Percentiles rank a stretch among this genome's conserved stretches.
Evolutionary conservation across 2,329 filamentous ascomycete genomes (phyloP).

Genomic region (Lecanosticta acicola): DNA sequence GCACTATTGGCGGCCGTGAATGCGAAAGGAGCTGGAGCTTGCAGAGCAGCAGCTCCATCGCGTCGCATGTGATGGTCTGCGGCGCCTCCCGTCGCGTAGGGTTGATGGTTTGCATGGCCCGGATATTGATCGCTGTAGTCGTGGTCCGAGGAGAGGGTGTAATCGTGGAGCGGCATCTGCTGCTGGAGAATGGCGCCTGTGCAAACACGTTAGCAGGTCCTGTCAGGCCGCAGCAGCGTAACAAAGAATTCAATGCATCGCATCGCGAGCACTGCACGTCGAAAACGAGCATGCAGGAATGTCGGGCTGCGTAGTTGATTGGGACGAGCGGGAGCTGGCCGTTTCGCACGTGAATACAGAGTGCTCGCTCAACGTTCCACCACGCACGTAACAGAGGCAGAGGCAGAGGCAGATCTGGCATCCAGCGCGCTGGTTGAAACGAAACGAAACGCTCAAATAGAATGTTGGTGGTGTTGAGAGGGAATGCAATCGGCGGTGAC

Average conservation of each 20-base stretch:
- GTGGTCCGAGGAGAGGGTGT: slow-evolving; percentile 40
- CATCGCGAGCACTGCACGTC: slow-evolving; percentile 9
- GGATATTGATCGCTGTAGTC: slow-evolving; percentile 44
- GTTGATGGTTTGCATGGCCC: slow-evolving; percentile 42
- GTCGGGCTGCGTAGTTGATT: slow-evolving; percentile 1
- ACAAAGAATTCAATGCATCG: neutral
- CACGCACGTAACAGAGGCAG: slow-evolving; percentile 7
- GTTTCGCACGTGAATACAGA: slow-evolving; percentile 17
- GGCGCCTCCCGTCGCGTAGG: slow-evolving; percentile 37
- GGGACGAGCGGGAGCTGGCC: slow-evolving; percentile 5
- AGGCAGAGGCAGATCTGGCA: neutral
- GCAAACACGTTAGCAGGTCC: slow-evolving; percentile 37
- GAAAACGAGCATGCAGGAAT: slow-evolving; percentile 8
- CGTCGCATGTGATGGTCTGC: slow-evolving; percentile 46
- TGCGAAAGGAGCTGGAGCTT: slow-evolving; percentile 40
- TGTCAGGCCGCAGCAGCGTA: slow-evolving; percentile 5
- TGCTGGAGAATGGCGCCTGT: slow-evolving; percentile 41
- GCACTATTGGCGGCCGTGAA: slow-evolving; percentile 43
- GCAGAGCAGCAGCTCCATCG: slow-evolving; percentile 45
- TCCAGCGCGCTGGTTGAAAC: slow-evolving; percentile 1
- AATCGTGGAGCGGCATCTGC: slow-evolving; percentile 38
- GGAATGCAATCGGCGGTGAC: neutral
- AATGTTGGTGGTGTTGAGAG: neutral
- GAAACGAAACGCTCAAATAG: slow-evolving; percentile 8
- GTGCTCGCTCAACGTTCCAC: slow-evolving; percentile 26